Conservation (phyloP, 495 filamentous ascomycete genomes). For the Usnea hakonensis region DNA sequence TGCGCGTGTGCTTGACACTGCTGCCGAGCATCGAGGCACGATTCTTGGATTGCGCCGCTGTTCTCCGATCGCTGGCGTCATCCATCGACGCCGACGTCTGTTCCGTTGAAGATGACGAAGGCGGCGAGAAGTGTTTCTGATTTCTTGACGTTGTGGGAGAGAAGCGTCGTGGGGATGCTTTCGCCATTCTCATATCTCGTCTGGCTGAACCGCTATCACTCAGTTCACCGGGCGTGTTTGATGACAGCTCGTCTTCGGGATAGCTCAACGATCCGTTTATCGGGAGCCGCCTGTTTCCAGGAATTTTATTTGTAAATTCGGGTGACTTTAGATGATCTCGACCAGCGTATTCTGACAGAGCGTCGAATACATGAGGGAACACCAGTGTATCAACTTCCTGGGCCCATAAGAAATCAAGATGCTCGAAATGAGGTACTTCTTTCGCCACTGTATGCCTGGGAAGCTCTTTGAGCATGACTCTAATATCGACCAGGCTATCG, state of each 20-base stretch:
- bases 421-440: constrained; percentile 84
- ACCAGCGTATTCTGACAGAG: constrained; percentile 59
- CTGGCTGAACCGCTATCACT: not conserved
- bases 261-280: not conserved
- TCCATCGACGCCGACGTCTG: constrained; percentile 13
- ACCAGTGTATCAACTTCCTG: constrained; percentile 74
- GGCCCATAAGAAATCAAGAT: constrained; percentile 97
- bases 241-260: constrained; percentile 16
- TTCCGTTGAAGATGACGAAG: constrained; percentile 12
- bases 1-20: constrained; percentile 12
- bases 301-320: constrained; percentile 5
- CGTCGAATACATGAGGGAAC: constrained; percentile 83
- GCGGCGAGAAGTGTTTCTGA: constrained; percentile 3
- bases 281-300: not conserved
- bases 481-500: constrained; percentile 92
- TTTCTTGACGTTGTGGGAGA: constrained; percentile 4
- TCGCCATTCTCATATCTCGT: not conserved
- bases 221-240: constrained; percentile 6
- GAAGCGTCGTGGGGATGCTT: constrained; percentile 2
- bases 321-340: constrained; percentile 16
- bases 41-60: not conserved
- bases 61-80: not conserved
- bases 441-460: constrained; percentile 76
- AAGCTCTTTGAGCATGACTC: constrained; percentile 81
- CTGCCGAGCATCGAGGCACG: constrained; percentile 7